Evolutionary conservation across 192 early-diverging fungal genomes (phyloP), one percentile per base, ranked within the genome.

Genomic region (Dimargaris cristalligena): DNA sequence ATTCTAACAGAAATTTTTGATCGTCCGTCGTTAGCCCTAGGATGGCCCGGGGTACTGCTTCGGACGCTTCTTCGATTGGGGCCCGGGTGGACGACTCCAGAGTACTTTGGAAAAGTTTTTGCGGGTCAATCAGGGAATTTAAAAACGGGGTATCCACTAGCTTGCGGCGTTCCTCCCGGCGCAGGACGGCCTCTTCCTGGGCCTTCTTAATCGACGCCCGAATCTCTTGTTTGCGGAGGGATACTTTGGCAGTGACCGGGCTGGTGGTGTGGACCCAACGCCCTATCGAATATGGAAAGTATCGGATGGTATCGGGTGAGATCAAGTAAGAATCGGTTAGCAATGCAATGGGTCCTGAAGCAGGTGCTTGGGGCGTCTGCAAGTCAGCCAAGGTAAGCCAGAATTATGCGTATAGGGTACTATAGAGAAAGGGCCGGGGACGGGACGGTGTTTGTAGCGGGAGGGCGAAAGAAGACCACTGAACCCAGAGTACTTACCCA

Each of bases 71-170:
- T 26, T 59, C 49, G 44, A 61, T 62, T 59, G 62, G 64, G 26
- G 45, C 57, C 13, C 67, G 67, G 49, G n/a, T 28, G 49, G 49
- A 1, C 4, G 34, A 4, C 3, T 57, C 38, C 22, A 31, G 70
- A 16, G 73, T 69, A 30, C 67, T 58, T 9, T 61, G 47, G 56
- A 71, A 75, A 47, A 71, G 58, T 60, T 45, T 50, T 1, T 64
- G 50, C 20, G 73, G 65, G 8, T 61, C 55, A 22, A 69, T 61
- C 0, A 75, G 67, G 52, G 73, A 69, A 55, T 75, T 75, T 44
- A 75, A 67, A 51, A 75, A 75, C 41, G 45, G 31, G 45, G 73
- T 75, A 52, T 71, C 63, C 52, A 71, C 66, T 13, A 68, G 70
- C 47, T 66, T 69, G 45, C 65, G 65, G 33, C 68, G 63, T 63